Base-by-base conservation (phyloP, 352 stramenopile genomes). In the Pythium periplocum region DNA sequence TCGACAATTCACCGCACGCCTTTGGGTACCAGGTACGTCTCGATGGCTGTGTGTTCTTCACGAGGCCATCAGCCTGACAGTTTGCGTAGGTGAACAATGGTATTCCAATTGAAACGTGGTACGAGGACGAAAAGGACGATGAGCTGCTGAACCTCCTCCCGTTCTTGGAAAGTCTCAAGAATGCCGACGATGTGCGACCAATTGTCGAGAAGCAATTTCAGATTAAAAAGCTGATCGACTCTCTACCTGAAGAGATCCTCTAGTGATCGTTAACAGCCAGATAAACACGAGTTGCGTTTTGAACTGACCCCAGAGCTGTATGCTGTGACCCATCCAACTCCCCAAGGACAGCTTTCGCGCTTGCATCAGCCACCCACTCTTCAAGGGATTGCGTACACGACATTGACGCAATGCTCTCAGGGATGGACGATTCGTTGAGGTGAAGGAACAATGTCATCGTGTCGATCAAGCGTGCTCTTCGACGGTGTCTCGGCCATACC, bases 51-150 rank as follows among this genome's bases (percentile, higher is more conserved):
- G 0, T 26, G 17, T 26, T 26, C 17, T 26, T 26, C 17, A 26
- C 17, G 17, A 26, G 17, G 17, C 17, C 17, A 26, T 26, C 17
- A 26, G 17, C 17, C 17, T 26, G 17, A 26, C 8, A 17, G 6
- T 9, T 38, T 32, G 10, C 17, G 38, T 31, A 84, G 67, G 83
- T 98, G 6, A 96, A 97, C 72, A 99, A 99, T 75, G 96, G 96
- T 36, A 98, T 99, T 37, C 96, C 96, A 44, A 99, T 99, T 57
- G 92, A 98, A 71, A 98, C 86, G 35, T 99, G 96, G 96, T 99
- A 98, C 77, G 93, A 98, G 61, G 95, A 99, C 75, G 84, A 89
- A 51, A 66, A 68, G 11, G 97, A 99, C 67, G 88, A 83, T n/a
- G 96, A 99, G 57, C 75, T 99, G 46, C 62, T 98, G 45, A 98